These are phyloP conservation scores for Bjerkandera adusta DNA, from an alignment of 1,284 basidiomycete genomes.

Conservation along the genomic window DNA sequence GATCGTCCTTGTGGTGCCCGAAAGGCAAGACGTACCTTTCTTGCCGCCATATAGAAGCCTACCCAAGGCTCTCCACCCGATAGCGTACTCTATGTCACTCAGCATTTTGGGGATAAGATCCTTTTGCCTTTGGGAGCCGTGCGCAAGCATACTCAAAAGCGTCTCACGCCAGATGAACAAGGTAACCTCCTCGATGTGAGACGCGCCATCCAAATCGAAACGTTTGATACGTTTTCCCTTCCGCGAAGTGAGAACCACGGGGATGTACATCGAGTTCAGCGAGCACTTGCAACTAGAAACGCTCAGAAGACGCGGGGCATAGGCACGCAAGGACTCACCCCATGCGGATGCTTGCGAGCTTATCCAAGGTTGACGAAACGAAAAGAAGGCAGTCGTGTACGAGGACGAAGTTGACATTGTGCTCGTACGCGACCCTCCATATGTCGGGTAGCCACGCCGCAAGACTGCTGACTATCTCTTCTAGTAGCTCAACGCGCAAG, in stretches of 20 bases:
- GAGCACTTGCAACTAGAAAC: conserved; percentile 44
- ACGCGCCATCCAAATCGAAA: conserved; percentile 48
- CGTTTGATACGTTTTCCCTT: conserved; percentile 45
- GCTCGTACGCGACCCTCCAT: conserved; percentile 58
- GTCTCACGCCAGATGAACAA: conserved; percentile 71
- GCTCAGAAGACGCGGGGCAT: conserved; percentile 2
- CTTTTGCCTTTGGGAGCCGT: conserved; percentile 34
- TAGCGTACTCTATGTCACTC: conserved; percentile 46
- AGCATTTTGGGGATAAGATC: conserved; percentile 48
- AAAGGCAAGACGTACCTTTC: conserved; percentile 32
- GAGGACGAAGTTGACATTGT: conserved; percentile 45
- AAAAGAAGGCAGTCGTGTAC: conserved; percentile 58
- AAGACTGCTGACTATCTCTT: conserved; percentile 53
- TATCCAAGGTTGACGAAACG: conserved; percentile 41
- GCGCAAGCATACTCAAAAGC: conserved; percentile 50
- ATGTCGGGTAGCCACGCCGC: conserved; percentile 56
- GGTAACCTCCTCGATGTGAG: conserved; percentile 45
- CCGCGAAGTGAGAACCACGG: conserved; percentile 39
- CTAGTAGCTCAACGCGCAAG: conserved; percentile 47
- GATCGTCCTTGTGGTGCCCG: no score
- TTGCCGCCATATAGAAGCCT: conserved; percentile 51
- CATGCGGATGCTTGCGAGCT: conserved; percentile 40
- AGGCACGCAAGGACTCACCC: conserved; percentile 36
- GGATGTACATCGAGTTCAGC: conserved; percentile 44
- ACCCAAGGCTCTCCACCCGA: conserved; percentile 50